Evolutionary conservation across 768 basidiomycete genomes (phyloP), one percentile per base, ranked within the genome.

Genomic region (Boletus rufocinnamomeus): DNA sequence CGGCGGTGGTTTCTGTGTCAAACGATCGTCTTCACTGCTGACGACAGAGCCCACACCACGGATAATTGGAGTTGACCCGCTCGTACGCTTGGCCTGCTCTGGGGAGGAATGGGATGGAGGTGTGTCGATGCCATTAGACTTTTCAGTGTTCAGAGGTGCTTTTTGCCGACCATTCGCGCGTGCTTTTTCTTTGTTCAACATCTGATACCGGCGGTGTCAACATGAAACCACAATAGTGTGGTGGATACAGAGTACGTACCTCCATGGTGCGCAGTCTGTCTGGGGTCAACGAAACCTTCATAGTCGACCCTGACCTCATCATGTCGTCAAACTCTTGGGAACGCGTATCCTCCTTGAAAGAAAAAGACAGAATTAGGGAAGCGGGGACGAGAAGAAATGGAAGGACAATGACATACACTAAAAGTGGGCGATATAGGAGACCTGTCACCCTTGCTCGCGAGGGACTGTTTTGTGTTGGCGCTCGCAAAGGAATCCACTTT

Each of bases 221-320:
- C 47, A 52, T 46, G 41, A 47, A 61, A 64, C 44, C 51, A 57
- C 34, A 55, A 61, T 68, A 52, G 45, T 32, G 64, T 65, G 53
- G 41, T 59, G 49, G 63, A 60, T 50, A 60, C 47, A 53, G 57
- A 58, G 66, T 62, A 79, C 84, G 69, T 75, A 95, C 95, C 82
- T 97, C 94, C 84, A 96, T 95, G 50, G 86, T 92, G 70, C 87
- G 90, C 57, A 98, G 79, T 54, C 95, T 83, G 77, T 97, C 94
- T 56, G 95, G 95, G 35, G 95, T 98, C 62, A 97, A 81, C 43
- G 94, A 96, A 66, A 98, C 87, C 71, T 93, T 97, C 89, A 97
- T 91, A 21, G 95, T 98, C 57, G 89, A 81, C 59, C 88, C 84
- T 58, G 91, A 93, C 52, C 84, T 85, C 86, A 98, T 88, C 73